Evolutionary conservation across 176 grass and related monocot species (phyloP).

Genomic region (Typha latifolia): DNA sequence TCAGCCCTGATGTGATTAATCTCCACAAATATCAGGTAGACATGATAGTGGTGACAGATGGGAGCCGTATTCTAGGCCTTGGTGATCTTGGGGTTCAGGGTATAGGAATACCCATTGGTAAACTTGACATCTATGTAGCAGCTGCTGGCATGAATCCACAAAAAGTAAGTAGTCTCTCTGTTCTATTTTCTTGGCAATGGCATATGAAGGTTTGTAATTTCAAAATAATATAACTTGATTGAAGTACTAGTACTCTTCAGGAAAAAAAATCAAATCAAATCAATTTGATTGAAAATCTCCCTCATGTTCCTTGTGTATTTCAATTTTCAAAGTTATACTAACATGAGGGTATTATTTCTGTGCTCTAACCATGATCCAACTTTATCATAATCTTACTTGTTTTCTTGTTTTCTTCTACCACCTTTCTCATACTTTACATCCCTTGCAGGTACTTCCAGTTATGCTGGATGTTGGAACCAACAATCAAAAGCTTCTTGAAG

Average conservation of each 20-base stretch:
- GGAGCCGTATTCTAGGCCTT: constrained; percentile 88
- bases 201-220: background rate
- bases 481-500: constrained; percentile 81
- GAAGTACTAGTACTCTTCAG: background rate
- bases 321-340: too few relatives aligned
- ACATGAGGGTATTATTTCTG: too few relatives aligned
- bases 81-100: constrained; percentile 99
- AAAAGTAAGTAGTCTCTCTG: constrained; percentile 35
- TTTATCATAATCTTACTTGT: background rate
- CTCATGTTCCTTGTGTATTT: background rate
- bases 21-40: constrained; percentile 49
- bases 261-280: background rate
- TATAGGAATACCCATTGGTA: constrained; percentile 97
- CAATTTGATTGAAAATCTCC: background rate
- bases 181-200: background rate
- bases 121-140: constrained; percentile 97
- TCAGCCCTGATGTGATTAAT: constrained; percentile 2
- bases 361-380: too few relatives aligned
- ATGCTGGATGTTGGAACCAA: constrained; percentile 97
- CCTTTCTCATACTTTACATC: constrained; percentile 8
- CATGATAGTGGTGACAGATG: constrained; percentile 95
- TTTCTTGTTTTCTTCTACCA: background rate
- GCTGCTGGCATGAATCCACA: constrained; percentile 97
- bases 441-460: constrained; percentile 72
- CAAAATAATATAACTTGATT: background rate